phyloP scores from a whole-genome alignment of 2,329 filamentous ascomycete genomes.

The Elsinoe perseae region DNA sequence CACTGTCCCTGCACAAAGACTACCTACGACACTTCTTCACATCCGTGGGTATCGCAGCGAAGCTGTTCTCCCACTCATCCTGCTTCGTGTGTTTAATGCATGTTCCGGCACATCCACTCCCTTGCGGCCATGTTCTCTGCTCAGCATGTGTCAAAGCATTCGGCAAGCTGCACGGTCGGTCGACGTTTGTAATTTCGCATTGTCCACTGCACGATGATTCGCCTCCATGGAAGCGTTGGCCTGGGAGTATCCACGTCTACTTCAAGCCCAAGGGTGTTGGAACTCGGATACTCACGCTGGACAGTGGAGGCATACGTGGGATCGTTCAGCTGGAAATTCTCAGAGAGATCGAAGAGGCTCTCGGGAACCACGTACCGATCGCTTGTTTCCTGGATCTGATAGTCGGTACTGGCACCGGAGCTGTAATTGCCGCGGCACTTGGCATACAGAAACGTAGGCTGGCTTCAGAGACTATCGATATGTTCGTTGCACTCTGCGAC shows the following conservation, averaged over 20 bases:
- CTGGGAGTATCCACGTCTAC: conserved; percentile 27
- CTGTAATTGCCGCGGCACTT: conserved; percentile 39
- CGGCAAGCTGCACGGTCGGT: conserved; percentile 26
- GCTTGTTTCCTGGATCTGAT: conserved; percentile 45
- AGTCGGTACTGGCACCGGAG: conserved; percentile 41
- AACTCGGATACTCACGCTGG: conserved; percentile 18
- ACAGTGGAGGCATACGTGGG: conserved; percentile 40
- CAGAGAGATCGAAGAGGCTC: conserved; percentile 32
- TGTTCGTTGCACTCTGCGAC: conserved; percentile 34
- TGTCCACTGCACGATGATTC: conserved; percentile 28
- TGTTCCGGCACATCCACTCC: conserved; percentile 37
- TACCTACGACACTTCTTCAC: conserved; percentile 32
- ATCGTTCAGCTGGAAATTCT: conserved; percentile 41
- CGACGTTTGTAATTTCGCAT: conserved; percentile 9
- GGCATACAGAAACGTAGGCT: conserved; percentile 31
- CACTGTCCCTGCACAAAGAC: conserved; percentile 26
- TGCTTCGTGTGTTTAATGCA: conserved; percentile 43
- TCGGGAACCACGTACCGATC: conserved; percentile 35
- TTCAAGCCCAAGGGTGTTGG: conserved; percentile 26
- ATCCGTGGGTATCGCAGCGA: conserved; percentile 13
- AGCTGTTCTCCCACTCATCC: conserved; percentile 36
- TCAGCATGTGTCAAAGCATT: conserved; percentile 34
- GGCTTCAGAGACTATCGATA: conserved; percentile 33
- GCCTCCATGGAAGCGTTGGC: conserved; percentile 39
- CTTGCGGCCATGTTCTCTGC: conserved; percentile 43